Conservation (phyloP, 2,329 filamentous ascomycete species). For the Metarhizium rileyi region DNA sequence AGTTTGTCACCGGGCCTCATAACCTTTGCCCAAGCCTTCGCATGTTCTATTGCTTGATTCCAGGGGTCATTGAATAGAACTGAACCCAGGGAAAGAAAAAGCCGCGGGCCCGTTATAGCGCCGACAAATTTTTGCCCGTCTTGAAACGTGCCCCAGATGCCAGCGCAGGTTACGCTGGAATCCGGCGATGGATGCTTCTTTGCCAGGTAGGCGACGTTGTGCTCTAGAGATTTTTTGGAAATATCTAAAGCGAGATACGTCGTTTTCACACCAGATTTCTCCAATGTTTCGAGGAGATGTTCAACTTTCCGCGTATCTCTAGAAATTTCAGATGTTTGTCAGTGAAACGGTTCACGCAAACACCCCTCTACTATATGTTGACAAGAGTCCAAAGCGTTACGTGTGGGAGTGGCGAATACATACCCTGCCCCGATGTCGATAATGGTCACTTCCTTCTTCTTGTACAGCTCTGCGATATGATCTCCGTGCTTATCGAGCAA, state of each 20-base stretch:
- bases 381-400: neutral
- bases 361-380: neutral
- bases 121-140: slow-evolving; percentile 23
- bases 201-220: slow-evolving; percentile 24
- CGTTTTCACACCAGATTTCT: slow-evolving; percentile 17
- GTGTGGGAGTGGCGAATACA: slow-evolving; percentile 11
- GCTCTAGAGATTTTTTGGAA: slow-evolving; percentile 24
- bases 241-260: slow-evolving; percentile 32
- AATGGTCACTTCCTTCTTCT: slow-evolving; percentile 21
- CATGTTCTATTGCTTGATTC: slow-evolving; percentile 22
- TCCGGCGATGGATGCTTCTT: slow-evolving; percentile 16
- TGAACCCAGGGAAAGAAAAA: slow-evolving; percentile 32
- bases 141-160: slow-evolving; percentile 31
- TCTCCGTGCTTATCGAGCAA: slow-evolving; percentile 25
- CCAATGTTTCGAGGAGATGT: slow-evolving; percentile 26
- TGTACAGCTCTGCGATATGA: slow-evolving; percentile 22
- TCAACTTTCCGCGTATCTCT: slow-evolving; percentile 33
- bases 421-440: slow-evolving; percentile 33
- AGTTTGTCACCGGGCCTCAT: slow-evolving; percentile 26
- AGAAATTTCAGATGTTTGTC: neutral
- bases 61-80: slow-evolving; percentile 33
- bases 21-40: slow-evolving; percentile 26
- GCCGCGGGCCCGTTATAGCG: slow-evolving; percentile 19
- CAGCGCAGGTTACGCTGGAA: slow-evolving; percentile 23
- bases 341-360: neutral